Evolutionary conservation across 768 basidiomycete genomes (phyloP), one percentile per base, ranked within the genome.

Genomic region (Fibroporia radiculosa): DNA sequence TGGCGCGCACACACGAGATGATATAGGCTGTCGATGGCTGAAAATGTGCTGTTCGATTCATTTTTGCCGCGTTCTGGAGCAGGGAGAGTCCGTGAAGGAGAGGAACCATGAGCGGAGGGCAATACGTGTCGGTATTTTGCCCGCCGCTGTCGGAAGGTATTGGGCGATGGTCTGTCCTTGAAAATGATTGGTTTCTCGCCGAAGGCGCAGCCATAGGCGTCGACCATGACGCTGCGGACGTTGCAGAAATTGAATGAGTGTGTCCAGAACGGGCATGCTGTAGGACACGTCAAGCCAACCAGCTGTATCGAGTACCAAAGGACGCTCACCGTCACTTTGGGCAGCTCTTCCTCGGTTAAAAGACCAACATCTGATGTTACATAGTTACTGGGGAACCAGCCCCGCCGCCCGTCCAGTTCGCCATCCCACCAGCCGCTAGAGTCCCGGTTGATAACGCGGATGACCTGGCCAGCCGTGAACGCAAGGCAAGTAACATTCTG

Each of bases 371-470:
- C 81, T 13, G 75, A 67, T 52, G 80, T 83, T 51, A 90, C 87
- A 66, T 96, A 98, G 65, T 98, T 99, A 57, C 90, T 93, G 16
- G 96, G 96, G 65, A 98, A 98, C 96, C 96, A 99, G 11, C 96
- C 96, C 55, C 93, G 70, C 48, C 82, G 68, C 2, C 82, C 86
- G 27, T 91, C 86, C 14, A 95, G 62, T 64, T 98, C 92, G 8
- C 96, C 96, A 59, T 99, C 93, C 95, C 95, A 98, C 96, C 96
- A 98, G 0, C 96, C 96, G 54, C 83, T 88, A 3, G 72, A 49
- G 66, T 97, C 91, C 51, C 82, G 75, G 56, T 90, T 91, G 38
- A 86, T 69, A n/a, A 97, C 91, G 48, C 83, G 83, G 45, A 98
- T 92, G 43, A 93, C 75, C 58, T 97, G 87, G 3, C 95, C 93